These are phyloP conservation scores for Tolypocladium paradoxum DNA, from an alignment of 2,329 filamentous ascomycete species.

Conservation along the genomic window DNA sequence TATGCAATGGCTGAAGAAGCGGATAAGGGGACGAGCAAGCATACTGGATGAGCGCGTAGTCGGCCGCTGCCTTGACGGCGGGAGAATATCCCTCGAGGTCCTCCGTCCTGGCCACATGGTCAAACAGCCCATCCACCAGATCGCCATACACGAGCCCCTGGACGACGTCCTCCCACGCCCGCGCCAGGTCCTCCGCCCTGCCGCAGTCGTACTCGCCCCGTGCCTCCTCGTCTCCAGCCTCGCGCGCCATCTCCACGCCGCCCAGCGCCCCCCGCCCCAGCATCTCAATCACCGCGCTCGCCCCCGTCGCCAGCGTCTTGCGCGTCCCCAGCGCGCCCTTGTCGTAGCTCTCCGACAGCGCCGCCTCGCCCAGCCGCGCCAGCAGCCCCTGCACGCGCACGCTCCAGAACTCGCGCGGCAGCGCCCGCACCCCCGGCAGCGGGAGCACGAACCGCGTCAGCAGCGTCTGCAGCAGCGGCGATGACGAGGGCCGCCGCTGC, in stretches of 20 bases:
- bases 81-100: conserved; percentile 54
- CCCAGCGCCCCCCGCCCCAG: conserved; percentile 55
- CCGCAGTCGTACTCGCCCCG: conserved; percentile 40
- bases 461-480: conserved; percentile 59
- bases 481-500: conserved; percentile 28
- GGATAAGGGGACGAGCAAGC: conserved; percentile 19
- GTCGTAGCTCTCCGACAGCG: conserved; percentile 73
- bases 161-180: conserved; percentile 57
- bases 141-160: conserved; percentile 58
- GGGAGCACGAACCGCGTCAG: conserved; percentile 53
- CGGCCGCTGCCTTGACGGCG: conserved; percentile 51
- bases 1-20: not conserved
- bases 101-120: conserved; percentile 46
- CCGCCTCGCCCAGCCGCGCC: conserved; percentile 50
- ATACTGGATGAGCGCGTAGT: conserved; percentile 60
- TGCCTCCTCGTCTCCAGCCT: conserved; percentile 6
- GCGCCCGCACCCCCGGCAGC: conserved; percentile 54
- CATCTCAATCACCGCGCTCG: conserved; percentile 59
- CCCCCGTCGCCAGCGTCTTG: conserved; percentile 64
- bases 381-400: conserved; percentile 50
- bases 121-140: conserved; percentile 54
- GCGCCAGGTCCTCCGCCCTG: conserved; percentile 48
- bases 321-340: conserved; percentile 64
- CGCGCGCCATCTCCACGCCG: conserved; percentile 26
- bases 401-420: conserved; percentile 56